Conservation (phyloP, 371 early-diverging fungal species). For the Rhizopus sp. region DNA sequence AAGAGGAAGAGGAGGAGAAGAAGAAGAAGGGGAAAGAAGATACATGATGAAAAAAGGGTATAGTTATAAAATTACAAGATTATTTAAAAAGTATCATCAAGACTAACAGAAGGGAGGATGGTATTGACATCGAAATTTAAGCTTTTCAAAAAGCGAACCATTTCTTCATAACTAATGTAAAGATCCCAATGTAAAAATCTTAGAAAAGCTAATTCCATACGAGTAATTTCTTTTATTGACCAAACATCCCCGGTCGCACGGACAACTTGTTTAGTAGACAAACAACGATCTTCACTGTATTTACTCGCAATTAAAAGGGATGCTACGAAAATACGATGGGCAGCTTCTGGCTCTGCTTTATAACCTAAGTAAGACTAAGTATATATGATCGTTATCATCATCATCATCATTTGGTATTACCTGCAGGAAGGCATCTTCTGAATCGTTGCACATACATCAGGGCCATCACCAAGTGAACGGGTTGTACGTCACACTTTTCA, state of each 20-base stretch:
- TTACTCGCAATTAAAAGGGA: slow-evolving; percentile 50
- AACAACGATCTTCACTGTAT: slow-evolving; percentile 45
- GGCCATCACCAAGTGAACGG: slow-evolving; percentile 48
- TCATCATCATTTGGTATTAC: slow-evolving; percentile 14
- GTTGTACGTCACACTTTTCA: slow-evolving; percentile 47
- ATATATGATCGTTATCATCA: background rate
- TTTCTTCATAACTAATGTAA: slow-evolving; percentile 41
- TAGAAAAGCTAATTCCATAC: slow-evolving; percentile 53
- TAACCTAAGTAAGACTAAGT: slow-evolving; percentile 28
- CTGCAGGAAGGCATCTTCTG: slow-evolving; percentile 38
- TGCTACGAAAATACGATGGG: slow-evolving; percentile 55
- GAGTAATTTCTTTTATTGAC: slow-evolving; percentile 54
- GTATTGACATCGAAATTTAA: slow-evolving; percentile 29
- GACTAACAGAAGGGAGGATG: slow-evolving; percentile 19
- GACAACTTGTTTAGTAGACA: slow-evolving; percentile 48
- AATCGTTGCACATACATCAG: slow-evolving; percentile 54
- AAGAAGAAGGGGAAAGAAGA: too few species aligned
- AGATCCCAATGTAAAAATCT: slow-evolving; percentile 50
- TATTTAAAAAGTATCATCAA: slow-evolving; percentile 17
- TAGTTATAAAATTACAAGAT: background rate
- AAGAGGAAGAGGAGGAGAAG: too few species aligned
- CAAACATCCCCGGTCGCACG: slow-evolving; percentile 55
- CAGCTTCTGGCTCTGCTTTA: slow-evolving; percentile 50
- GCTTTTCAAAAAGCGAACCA: slow-evolving; percentile 30
- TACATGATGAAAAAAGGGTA: slow-evolving; percentile 5